Base-by-base conservation (phyloP, 2,329 filamentous ascomycete species). In the Epicoccum nigrum region DNA sequence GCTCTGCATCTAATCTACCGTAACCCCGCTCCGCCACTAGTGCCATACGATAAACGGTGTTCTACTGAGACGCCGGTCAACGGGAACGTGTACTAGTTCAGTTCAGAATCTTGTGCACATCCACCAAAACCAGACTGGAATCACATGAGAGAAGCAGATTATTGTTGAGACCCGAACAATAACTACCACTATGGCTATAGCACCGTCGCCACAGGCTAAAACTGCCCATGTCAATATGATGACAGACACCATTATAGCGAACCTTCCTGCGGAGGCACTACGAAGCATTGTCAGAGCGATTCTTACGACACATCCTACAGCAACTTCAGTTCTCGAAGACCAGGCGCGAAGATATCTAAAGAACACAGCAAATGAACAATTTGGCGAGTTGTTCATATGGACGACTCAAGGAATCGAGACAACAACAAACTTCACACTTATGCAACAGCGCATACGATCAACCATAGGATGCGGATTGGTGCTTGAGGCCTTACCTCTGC, bases 211-310 rank as follows among this genome's bases (percentile, higher is more conserved):
- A 8, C 28, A 23, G 15, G 44, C 46, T 40, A 71, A 69, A 35
- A 70, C 68, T 2, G 72, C 75, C 20, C 76, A 79, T 57, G 74
- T 78, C 54, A 79, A 79, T 44, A 76, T 78, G 71, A 78, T 78
- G 76, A 75, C 72, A 2, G 76, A 78, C 48, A 76, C 72, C 4
- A 71, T 78, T 48, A 75, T 79, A 44, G 73, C 71, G n/a, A 78
- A 75, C 37, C 54, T 79, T 19, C 67, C 74, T 1, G 56, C 64
- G 1, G 74, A 76, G n/a, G 75, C 69, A 4, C 55, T 79, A 13
- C 72, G 76, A 3, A 65, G 67, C 6, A 64, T 78, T 4, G 58
- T 77, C 44, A 63, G 75, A 47, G 63, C 62, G 7, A 47, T 68
- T 4, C 51, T 73, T 16, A 66, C 59, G 25, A 51, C 55, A n/a